Conservation (phyloP, 2,329 filamentous ascomycete genomes). For the Curvularia verruculosa region DNA sequence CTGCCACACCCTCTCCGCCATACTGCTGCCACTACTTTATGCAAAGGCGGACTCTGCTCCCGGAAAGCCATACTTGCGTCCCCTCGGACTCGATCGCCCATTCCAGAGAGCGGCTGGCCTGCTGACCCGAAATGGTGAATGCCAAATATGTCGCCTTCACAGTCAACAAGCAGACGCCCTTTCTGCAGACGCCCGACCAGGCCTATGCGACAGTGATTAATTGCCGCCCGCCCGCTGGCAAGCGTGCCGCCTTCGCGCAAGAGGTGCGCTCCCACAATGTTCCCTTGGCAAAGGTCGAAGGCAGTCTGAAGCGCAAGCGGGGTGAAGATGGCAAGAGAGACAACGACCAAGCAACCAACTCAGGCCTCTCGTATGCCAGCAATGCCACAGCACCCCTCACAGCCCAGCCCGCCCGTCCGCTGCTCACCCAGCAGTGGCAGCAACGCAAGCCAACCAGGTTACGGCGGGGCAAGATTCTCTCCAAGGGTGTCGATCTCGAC, state of each 20-base stretch:
- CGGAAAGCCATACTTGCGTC: slow-evolving; percentile 23
- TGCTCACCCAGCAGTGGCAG: slow-evolving; percentile 30
- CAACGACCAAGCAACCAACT: slow-evolving; percentile 8
- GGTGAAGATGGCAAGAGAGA: slow-evolving; percentile 17
- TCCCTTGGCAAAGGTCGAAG: slow-evolving; percentile 37
- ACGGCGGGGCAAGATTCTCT: slow-evolving; percentile 35
- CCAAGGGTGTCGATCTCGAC: slow-evolving; percentile 41
- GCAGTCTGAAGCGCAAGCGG: slow-evolving; percentile 37
- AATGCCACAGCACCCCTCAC: slow-evolving; percentile 16
- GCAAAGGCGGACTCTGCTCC: slow-evolving; percentile 14
- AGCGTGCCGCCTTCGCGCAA: slow-evolving; percentile 28
- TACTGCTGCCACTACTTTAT: slow-evolving; percentile 15
- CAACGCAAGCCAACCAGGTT: slow-evolving; percentile 36
- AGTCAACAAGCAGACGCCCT: slow-evolving; percentile 47
- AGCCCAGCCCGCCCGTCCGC: slow-evolving; percentile 15
- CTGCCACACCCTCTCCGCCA: slow-evolving; percentile 14
- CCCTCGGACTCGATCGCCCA: slow-evolving; percentile 23
- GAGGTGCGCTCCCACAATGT: slow-evolving; percentile 42
- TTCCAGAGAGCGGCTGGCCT: slow-evolving; percentile 39
- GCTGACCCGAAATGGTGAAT: slow-evolving; percentile 49
- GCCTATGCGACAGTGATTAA: slow-evolving; percentile 46
- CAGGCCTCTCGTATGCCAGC: slow-evolving; percentile 6
- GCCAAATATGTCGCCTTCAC: slow-evolving; percentile 48
- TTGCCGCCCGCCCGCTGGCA: slow-evolving; percentile 40
- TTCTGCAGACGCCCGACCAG: slow-evolving; percentile 33